Evolutionary conservation across 192 early-diverging fungal genomes (phyloP), one percentile per base, ranked within the genome.

Genomic region (Phycomyces blakesleeanus): DNA sequence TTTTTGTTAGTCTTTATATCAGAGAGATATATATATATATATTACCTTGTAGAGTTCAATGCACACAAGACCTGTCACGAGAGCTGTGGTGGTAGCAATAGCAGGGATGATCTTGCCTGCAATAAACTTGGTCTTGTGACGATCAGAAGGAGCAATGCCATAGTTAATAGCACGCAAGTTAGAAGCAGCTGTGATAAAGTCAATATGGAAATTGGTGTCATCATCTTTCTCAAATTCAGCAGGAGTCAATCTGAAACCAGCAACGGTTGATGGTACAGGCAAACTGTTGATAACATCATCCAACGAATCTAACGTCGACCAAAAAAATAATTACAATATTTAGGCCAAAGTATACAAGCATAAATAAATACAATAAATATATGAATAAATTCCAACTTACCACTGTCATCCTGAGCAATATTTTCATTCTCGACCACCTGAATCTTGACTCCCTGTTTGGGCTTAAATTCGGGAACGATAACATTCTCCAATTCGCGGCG

Each of bases 211-310:
- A 83, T 99, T 99, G 73, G 86, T 89, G 66, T 99, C 97, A 72
- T 99, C 97, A 73, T 99, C 97, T 52, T 99, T 99, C 74, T 99
- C 97, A 75, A 99, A 99, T 60, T 98, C 96, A 12, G 86, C 89
- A 21, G 96, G 94, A 40, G 76, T 83, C 55, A 99, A 81, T 55
- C 93, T 89, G 72, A 91, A 85, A 40, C 92, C 91, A 20, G 90
- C 90, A 63, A 96, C 74, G 29, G 79, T 80, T n/a, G 90, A 82
- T 5, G 92, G 89, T 16, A 83, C 72, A 3, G 96, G 96, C 15
- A 99, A 72, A 5, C 78, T 67, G 38, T 80, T 68, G 39, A 91
- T 74, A 54, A 96, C 56, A 15, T 72, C 72, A 51, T 94, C 85
- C 20, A 97, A 69, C 51, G 39, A 49, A 51, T 56, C 67, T 18